A percentile compares a stretch with the other conserved stretches of the same genome.
phyloP scores from a whole-genome alignment of 1,139 yeast genomes.

The Yamadazyma songkhlaensis region DNA sequence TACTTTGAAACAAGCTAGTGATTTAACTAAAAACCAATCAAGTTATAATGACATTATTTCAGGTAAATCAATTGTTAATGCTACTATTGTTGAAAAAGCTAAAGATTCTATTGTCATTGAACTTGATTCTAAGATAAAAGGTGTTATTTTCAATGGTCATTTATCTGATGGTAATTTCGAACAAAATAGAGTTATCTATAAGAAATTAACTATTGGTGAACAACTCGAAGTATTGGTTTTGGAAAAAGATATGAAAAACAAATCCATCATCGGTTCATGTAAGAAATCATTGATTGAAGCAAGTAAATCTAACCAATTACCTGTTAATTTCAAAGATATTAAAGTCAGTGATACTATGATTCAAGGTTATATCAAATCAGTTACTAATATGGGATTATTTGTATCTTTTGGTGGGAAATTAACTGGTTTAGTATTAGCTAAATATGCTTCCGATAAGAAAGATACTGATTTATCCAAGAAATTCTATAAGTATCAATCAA shows the following conservation, averaged over 20 bases:
- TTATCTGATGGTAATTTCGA: slow-evolving; percentile 73
- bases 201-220: slow-evolving; percentile 60
- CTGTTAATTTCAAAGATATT: slow-evolving; percentile 59
- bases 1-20: slow-evolving; percentile 67
- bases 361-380: slow-evolving; percentile 75
- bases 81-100: slow-evolving; percentile 67
- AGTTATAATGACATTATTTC: slow-evolving; percentile 47
- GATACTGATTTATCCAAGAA: slow-evolving; percentile 55
- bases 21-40: slow-evolving; percentile 48
- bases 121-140: slow-evolving; percentile 57
- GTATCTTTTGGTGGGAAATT: slow-evolving; percentile 78
- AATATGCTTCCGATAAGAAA: slow-evolving; percentile 59
- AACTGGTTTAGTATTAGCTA: slow-evolving; percentile 81
- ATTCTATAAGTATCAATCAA: slow-evolving; percentile 65
- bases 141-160: slow-evolving; percentile 73
- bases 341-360: slow-evolving; percentile 45
- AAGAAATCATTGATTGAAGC: slow-evolving; percentile 69
- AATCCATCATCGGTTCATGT: slow-evolving; percentile 59
- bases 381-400: slow-evolving; percentile 77
- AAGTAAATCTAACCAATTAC: slow-evolving; percentile 53
- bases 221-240: slow-evolving; percentile 59
- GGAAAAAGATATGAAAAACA: slow-evolving; percentile 62
- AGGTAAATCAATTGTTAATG: slow-evolving; percentile 67
- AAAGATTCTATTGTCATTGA: slow-evolving; percentile 73
- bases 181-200: slow-evolving; percentile 62